Evolutionary conservation across 768 basidiomycete species (phyloP).

Genomic region (Termitomyces sp.): DNA sequence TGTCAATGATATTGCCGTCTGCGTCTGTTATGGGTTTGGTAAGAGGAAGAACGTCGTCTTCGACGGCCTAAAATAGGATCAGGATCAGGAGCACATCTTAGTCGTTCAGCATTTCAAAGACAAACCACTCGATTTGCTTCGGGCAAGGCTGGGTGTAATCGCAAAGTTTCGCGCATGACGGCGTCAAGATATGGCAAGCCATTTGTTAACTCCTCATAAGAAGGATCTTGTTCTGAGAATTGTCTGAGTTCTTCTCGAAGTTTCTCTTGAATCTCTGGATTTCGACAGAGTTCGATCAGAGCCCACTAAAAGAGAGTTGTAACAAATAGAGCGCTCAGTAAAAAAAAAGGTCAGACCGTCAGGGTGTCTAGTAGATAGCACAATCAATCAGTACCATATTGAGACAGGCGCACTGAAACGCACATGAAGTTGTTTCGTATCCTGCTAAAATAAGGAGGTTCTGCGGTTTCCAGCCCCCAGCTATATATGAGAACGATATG

Average conservation of each 20-base stretch:
- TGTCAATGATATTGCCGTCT: conserved; percentile 23
- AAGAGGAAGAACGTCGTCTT: conserved; percentile 2
- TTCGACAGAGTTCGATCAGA: conserved; percentile 29
- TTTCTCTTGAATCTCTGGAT: conserved; percentile 25
- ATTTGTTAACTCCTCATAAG: conserved; percentile 9
- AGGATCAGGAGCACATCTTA: not conserved
- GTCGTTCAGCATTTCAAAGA: not conserved
- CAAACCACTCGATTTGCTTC: conserved; percentile 14
- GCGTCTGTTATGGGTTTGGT: conserved; percentile 22
- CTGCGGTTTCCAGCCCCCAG: not conserved
- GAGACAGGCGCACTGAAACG: not conserved
- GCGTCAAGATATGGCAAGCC: conserved; percentile 16
- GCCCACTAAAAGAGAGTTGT: conserved; percentile 24
- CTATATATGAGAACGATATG: not conserved
- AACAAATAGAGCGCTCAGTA: not conserved
- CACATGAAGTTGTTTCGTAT: conserved; percentile 20
- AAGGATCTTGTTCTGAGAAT: conserved; percentile 3
- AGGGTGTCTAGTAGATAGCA: not conserved
- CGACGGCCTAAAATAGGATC: not conserved
- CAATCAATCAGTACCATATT: not conserved
- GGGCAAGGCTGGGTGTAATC: conserved; percentile 33
- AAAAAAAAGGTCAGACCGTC: not conserved
- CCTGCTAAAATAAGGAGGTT: conserved; percentile 18
- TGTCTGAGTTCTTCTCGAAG: conserved; percentile 27
- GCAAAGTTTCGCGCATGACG: conserved; percentile 37